These are phyloP conservation scores for Picochlorum sp. DNA, from an alignment of 139 green algal genomes.

Conservation along the genomic window DNA sequence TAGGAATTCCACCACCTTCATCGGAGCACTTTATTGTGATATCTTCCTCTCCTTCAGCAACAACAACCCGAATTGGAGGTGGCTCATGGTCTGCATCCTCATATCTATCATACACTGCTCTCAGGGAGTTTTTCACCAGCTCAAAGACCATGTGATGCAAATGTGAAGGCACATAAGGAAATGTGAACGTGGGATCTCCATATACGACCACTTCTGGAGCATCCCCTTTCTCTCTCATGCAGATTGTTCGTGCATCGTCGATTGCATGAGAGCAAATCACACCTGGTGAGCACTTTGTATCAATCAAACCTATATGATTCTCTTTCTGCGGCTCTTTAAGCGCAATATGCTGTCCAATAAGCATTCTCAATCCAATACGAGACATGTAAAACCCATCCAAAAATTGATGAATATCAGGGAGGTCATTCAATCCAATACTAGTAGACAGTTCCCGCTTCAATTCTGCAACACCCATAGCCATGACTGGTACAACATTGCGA, in stretches of 20 bases:
- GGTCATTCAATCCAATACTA: slow-evolving; percentile 56
- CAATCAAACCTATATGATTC: slow-evolving; percentile 73
- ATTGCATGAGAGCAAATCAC: slow-evolving; percentile 80
- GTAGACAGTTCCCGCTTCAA: slow-evolving; percentile 70
- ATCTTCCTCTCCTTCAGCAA: slow-evolving; percentile 93
- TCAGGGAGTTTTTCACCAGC: slow-evolving; percentile 91
- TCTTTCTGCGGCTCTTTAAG: slow-evolving; percentile 74
- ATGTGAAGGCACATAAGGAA: slow-evolving; percentile 93
- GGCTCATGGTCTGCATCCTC: slow-evolving; percentile 58
- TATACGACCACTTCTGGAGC: slow-evolving; percentile 85
- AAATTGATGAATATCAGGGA: slow-evolving; percentile 97
- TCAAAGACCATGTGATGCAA: slow-evolving; percentile 97
- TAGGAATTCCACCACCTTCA: slow-evolving; percentile 93
- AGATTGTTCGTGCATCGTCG: slow-evolving; percentile 85
- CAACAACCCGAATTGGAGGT: slow-evolving; percentile 82
- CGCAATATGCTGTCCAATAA: slow-evolving; percentile 95
- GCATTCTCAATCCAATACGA: slow-evolving; percentile 96
- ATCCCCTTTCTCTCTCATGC: slow-evolving; percentile 80
- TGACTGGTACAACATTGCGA: slow-evolving; percentile 89
- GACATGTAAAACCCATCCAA: slow-evolving; percentile 96
- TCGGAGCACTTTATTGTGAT: slow-evolving; percentile 96
- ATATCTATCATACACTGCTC: slow-evolving; percentile 84
- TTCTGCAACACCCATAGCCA: slow-evolving; percentile 89
- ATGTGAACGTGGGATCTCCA: slow-evolving; percentile 79
- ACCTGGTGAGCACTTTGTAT: slow-evolving; percentile 67